A percentile compares a stretch with the other conserved stretches of the same genome.
Conservation (phyloP, 2,329 filamentous ascomycete genomes). For the Seiridium unicorne region DNA sequence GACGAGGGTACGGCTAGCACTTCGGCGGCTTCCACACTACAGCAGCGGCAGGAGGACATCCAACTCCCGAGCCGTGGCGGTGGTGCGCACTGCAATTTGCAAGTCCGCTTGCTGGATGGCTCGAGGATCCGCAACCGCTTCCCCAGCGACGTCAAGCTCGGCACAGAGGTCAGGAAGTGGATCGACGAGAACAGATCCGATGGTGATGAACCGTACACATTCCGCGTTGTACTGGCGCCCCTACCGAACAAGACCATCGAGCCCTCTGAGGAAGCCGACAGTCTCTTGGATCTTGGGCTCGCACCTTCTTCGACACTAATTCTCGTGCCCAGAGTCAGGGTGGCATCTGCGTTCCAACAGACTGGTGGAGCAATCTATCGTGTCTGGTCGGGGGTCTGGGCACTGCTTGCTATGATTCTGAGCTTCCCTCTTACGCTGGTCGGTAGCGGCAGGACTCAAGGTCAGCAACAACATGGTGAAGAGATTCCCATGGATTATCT, state of each 20-base stretch:
- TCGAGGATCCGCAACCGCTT: slow-evolving; percentile 75
- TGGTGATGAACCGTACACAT: slow-evolving; percentile 67
- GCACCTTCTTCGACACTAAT: slow-evolving; percentile 80
- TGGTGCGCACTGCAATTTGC: slow-evolving; percentile 55
- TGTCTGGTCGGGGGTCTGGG: slow-evolving; percentile 10
- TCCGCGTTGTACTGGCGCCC: slow-evolving; percentile 81
- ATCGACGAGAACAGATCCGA: slow-evolving; percentile 63
- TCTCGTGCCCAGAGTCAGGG: slow-evolving; percentile 65
- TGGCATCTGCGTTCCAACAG: slow-evolving; percentile 38
- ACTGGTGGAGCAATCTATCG: slow-evolving; percentile 26
- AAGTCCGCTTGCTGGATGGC: slow-evolving; percentile 82
- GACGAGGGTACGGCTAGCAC: slow-evolving; percentile 17
- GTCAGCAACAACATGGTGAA: slow-evolving; percentile 9
- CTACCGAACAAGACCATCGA: slow-evolving; percentile 73
- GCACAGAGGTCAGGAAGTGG: slow-evolving; percentile 70
- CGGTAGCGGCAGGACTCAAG: slow-evolving; percentile 8
- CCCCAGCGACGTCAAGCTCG: slow-evolving; percentile 59
- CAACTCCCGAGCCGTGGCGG: slow-evolving; percentile 16
- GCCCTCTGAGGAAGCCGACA: slow-evolving; percentile 69
- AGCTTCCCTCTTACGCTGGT: slow-evolving; percentile 17
- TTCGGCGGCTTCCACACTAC: not conserved
- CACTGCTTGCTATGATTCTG: slow-evolving; percentile 3
- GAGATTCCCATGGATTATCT: slow-evolving; percentile 28
- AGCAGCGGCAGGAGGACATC: slow-evolving; percentile 7
- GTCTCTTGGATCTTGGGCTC: slow-evolving; percentile 68